Percentiles rank a stretch among this genome's conserved stretches.
These are phyloP conservation scores for Magnaporthiopsis poae DNA, from an alignment of 2,329 filamentous ascomycete genomes.

Conservation along the genomic window DNA sequence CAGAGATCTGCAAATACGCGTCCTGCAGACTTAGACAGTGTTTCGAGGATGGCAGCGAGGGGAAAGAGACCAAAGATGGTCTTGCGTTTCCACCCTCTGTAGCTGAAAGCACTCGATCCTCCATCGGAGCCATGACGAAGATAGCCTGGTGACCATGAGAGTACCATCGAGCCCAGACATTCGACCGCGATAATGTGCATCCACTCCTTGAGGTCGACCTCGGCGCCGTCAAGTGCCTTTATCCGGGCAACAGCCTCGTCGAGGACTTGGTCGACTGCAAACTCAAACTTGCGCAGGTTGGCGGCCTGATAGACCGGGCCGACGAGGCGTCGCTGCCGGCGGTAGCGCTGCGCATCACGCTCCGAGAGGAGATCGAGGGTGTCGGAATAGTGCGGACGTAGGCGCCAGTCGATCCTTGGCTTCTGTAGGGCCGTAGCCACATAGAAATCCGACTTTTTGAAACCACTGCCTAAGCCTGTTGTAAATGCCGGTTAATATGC, in stretches of 20 bases:
- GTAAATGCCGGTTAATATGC: not conserved
- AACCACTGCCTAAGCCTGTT: slow-evolving; percentile 35
- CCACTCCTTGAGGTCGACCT: slow-evolving; percentile 42
- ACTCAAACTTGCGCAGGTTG: slow-evolving; percentile 32
- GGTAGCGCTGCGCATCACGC: slow-evolving; percentile 35
- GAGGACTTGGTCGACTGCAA: slow-evolving; percentile 31
- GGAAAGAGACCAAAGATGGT: slow-evolving; percentile 44
- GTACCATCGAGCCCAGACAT: slow-evolving; percentile 37
- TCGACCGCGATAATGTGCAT: slow-evolving; percentile 48
- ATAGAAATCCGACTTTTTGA: slow-evolving; percentile 44
- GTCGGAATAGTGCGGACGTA: slow-evolving; percentile 27
- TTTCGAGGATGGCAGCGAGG: slow-evolving; percentile 26
- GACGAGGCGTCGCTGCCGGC: slow-evolving; percentile 38
- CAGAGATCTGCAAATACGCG: slow-evolving; percentile 33
- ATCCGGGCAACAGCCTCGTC: slow-evolving; percentile 26
- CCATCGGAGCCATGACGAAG: slow-evolving; percentile 34
- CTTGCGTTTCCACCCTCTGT: slow-evolving; percentile 41
- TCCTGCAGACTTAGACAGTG: slow-evolving; percentile 26
- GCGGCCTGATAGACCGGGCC: slow-evolving; percentile 36
- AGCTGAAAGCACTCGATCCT: slow-evolving; percentile 37
- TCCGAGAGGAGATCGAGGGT: slow-evolving; percentile 43
- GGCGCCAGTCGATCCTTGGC: slow-evolving; percentile 31
- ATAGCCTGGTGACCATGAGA: slow-evolving; percentile 43
- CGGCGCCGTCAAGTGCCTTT: slow-evolving; percentile 24
- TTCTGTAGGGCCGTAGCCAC: slow-evolving; percentile 36